phyloP scores from a whole-genome alignment of 2,329 filamentous ascomycete species.

The Emericellopsis cladophorae region DNA sequence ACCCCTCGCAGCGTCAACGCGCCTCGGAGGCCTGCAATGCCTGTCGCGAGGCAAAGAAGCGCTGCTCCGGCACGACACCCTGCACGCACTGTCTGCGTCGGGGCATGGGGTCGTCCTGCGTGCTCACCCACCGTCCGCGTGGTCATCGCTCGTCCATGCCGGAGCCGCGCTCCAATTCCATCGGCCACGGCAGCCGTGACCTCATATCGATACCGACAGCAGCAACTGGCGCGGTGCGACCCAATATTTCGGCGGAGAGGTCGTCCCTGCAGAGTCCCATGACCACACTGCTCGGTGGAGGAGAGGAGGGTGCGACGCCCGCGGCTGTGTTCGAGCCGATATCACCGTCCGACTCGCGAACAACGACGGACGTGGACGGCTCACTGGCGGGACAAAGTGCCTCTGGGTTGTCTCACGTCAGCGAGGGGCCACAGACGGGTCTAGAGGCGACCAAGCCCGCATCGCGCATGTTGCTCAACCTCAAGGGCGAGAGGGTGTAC shows the following conservation, averaged over 20 bases:
- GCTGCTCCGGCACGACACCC: conserved; percentile 33
- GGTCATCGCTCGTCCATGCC: background rate
- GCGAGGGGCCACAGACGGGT: conserved; percentile 2
- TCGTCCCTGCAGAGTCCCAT: background rate
- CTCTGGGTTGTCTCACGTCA: background rate
- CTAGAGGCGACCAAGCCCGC: conserved; percentile 8
- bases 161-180: background rate
- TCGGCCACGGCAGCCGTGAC: background rate
- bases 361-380: conserved; percentile 9
- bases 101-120: conserved; percentile 24
- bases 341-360: conserved; percentile 16
- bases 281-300: no score
- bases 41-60: conserved; percentile 36
- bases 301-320: background rate
- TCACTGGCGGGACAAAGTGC: conserved; percentile 2
- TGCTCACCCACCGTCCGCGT: conserved; percentile 7
- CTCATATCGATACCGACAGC: background rate
- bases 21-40: conserved; percentile 33
- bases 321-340: conserved; percentile 10
- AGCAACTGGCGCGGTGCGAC: background rate
- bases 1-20: conserved; percentile 32
- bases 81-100: conserved; percentile 32
- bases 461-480: conserved; percentile 34
- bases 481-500: conserved; percentile 37
- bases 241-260: background rate